These are phyloP conservation scores for Schizosaccharomyces cryophilus DNA, from an alignment of 805 yeast genomes.

Conservation along the genomic window DNA sequence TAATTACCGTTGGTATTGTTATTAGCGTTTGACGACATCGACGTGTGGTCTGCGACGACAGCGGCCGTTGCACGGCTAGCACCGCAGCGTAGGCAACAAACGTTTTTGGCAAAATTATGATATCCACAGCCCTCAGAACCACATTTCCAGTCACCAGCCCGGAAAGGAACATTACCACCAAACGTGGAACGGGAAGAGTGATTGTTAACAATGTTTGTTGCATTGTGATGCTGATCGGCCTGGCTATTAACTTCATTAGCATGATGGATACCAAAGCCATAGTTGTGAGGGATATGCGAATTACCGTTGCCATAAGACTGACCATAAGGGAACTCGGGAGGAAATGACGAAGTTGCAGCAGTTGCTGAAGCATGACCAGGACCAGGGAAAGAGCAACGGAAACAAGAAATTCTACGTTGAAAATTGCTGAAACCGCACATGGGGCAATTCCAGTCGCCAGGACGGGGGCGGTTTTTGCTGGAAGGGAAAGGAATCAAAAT, in stretches of 20 bases:
- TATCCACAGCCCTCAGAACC: constrained; percentile 51
- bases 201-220: constrained; percentile 3
- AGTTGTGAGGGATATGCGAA: background rate
- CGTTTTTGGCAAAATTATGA: constrained; percentile 79
- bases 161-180: constrained; percentile 49
- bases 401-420: constrained; percentile 82
- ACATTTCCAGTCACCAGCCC: constrained; percentile 96
- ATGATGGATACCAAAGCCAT: constrained; percentile 4
- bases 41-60: constrained; percentile 7
- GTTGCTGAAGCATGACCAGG: constrained; percentile 41
- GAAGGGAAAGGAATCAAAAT: constrained; percentile 66
- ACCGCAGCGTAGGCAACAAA: constrained; percentile 71
- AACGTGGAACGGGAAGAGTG: constrained; percentile 10
- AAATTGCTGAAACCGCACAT: constrained; percentile 87
- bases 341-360: constrained; percentile 1
- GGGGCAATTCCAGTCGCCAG: constrained; percentile 97
- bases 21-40: background rate
- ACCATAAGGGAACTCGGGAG: background rate
- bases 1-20: background rate
- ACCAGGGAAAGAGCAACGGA: constrained; percentile 76
- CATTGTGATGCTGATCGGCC: constrained; percentile 6
- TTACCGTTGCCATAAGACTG: background rate
- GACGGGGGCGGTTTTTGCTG: constrained; percentile 68
- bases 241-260: constrained; percentile 8
- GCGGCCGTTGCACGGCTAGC: constrained; percentile 27